These are phyloP conservation scores for Microsporum ferrugineum DNA, from an alignment of 2,329 filamentous ascomycete species.

Conservation along the genomic window DNA sequence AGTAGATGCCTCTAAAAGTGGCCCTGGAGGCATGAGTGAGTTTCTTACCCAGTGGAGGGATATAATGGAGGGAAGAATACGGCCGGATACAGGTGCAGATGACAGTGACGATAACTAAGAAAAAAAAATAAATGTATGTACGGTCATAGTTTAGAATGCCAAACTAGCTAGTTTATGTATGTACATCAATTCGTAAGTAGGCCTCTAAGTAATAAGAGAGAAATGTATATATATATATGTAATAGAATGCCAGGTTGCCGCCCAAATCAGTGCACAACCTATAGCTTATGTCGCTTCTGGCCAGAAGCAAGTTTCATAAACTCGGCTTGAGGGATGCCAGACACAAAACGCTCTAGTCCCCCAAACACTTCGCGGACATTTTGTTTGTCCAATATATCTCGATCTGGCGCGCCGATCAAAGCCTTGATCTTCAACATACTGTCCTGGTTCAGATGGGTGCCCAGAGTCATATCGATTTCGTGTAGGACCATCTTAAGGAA, in stretches of 20 bases:
- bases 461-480: conserved; percentile 72
- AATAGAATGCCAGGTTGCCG: not conserved
- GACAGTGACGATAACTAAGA: not conserved
- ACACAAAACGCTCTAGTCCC: conserved; percentile 68
- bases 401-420: conserved; percentile 62
- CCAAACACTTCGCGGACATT: conserved; percentile 77
- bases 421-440: conserved; percentile 77
- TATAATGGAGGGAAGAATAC: conserved; percentile 35
- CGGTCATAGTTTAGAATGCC: not conserved
- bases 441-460: conserved; percentile 65
- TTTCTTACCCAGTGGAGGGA: conserved; percentile 67
- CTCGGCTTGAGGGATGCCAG: conserved; percentile 74
- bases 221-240: not conserved
- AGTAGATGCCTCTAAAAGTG: conserved; percentile 55
- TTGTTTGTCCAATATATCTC: conserved; percentile 61
- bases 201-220: not conserved
- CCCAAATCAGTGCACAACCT: conserved; percentile 14
- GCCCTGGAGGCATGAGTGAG: conserved; percentile 67
- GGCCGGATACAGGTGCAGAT: conserved; percentile 21
- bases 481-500: conserved; percentile 61
- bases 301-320: conserved; percentile 75
- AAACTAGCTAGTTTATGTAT: not conserved
- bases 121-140: not conserved
- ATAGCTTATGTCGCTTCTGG: conserved; percentile 92
- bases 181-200: not conserved